Evolutionary conservation across 2,329 filamentous ascomycete species (phyloP), one percentile per base, ranked within the genome.

Genomic region (Juglanconis sp.): DNA sequence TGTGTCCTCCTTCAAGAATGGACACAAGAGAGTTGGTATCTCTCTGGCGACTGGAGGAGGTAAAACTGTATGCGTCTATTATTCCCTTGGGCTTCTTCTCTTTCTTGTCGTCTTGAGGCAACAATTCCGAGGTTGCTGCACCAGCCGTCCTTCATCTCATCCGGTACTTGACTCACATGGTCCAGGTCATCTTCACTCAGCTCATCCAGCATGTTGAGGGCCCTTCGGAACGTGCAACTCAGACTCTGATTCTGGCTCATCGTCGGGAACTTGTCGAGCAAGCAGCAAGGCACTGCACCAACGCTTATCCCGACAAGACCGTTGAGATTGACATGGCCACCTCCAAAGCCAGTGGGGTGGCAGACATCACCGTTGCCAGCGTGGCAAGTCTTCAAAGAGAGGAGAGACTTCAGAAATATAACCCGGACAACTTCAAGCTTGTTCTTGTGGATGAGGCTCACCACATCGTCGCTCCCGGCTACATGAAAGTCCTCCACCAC

Each of bases 401-500:
- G 11, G 84, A 88, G 56, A 85, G 95, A 2, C 81, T 98, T n/a
- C 70, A 74, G 40, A 97, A 96, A 70, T 98, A 94, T 68, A 85
- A 96, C 65, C 90, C 92, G 0, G 74, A 73, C 0, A 79, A 78
- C 7, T 98, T 94, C 79, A 99, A 99, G 74, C 84, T 99, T 0
- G 78, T 99, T 0, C 81, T 99, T 3, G 94, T 99, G 4, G 95
- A 99, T 65, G 95, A 99, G 75, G 95, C 94, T 4, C 95, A 99
- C 72, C 95, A 99, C 73, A 96, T 98, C 56, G 93, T 97, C 49
- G 90, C 95, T 0, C 81, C 85, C 2, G 86, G 87, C 7, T 98
- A 98, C 69, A 80, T 96, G 63, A 81, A 83, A 47, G 82, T 87
- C 0, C 78, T 99, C 52, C 78, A 82, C n/a, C 86, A 98, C 72